Conservation (phyloP, 2,329 filamentous ascomycete genomes). For the Plectosphaerella cucumerina region DNA sequence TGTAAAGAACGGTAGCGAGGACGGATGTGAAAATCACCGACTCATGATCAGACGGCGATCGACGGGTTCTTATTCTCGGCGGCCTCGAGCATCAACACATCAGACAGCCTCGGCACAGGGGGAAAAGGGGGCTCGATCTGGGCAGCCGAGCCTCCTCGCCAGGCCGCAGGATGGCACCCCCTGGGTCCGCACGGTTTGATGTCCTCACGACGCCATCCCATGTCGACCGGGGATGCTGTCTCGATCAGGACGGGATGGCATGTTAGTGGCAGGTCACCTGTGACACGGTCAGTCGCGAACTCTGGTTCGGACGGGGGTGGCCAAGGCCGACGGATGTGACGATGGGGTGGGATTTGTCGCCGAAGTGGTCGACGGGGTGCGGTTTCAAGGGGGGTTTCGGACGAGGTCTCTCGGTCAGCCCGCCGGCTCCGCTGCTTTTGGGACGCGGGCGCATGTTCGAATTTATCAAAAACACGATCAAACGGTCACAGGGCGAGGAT, state of each 20-base stretch:
- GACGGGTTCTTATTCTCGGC: background rate
- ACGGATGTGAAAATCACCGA: background rate
- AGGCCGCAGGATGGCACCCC: background rate
- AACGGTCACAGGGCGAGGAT: background rate
- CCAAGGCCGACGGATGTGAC: background rate
- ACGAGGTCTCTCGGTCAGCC: background rate
- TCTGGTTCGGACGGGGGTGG: background rate
- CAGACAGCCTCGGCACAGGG: background rate
- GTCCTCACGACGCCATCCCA: background rate
- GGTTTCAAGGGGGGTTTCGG: background rate
- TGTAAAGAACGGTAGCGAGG: background rate
- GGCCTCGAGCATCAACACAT: background rate
- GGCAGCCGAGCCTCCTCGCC: background rate
- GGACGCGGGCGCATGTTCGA: too few relatives aligned
- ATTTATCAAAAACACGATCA: too few relatives aligned
- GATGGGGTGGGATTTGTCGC: too few relatives aligned
- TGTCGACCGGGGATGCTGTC: background rate
- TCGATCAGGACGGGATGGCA: constrained; percentile 2
- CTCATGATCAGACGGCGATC: background rate
- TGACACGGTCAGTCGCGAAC: background rate
- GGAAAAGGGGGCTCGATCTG: background rate
- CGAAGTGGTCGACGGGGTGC: background rate
- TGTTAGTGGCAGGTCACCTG: constrained; percentile 2
- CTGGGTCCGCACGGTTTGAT: background rate
- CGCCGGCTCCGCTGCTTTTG: too few relatives aligned